Base-by-base conservation (phyloP, 805 yeast genomes). In the Ogataea henricii region DNA sequence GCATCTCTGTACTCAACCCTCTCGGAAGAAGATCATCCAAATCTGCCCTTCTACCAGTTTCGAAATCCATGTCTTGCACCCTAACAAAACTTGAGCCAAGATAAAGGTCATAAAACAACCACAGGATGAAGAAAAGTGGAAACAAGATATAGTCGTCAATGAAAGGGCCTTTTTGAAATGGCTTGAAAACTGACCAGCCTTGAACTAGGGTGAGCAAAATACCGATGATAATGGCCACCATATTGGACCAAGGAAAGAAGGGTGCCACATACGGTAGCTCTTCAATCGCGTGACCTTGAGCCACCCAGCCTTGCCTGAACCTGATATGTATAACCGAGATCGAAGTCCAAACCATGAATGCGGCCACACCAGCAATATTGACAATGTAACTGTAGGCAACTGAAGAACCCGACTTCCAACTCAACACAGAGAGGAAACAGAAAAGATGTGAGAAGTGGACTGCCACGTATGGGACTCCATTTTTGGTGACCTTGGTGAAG, bases 131-230 rank as follows among this genome's bases (percentile, higher is more conserved):
- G 54, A 80, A 82, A 14, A 81, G 68, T 1, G 89, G 87, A 8
- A 84, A 55, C 55, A 84, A 58, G 49, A 84, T 76, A 59, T 84
- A 84, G 2, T 82, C 78, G 60, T 82, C 89, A 36, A 77, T 71
- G 55, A 77, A 77, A 40, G 56, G 56, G 16, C 81, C 82, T 3
- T 81, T 79, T 23, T 69, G 65, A 54, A 80, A 82, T 0, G 87
- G 88, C 42, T 71, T 70, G 52, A 82, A 76, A 34, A 73, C 68
- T 0, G 83, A 69, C 86, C 87, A 82, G 2, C 87, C 86, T 61
- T 82, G 87, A 16, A 81, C 91, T 45, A 78, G 79, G 41, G 87
- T 90, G 32, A 77, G 73, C 47, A 81, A 85, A 1, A 78, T 85
- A 34, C 96, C 96, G 8, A 73, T 48, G 10, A 51, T 44, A 39